Evolutionary conservation across 148 eudicot genomes (phyloP).

Genomic region (Nyssa sinensis): DNA sequence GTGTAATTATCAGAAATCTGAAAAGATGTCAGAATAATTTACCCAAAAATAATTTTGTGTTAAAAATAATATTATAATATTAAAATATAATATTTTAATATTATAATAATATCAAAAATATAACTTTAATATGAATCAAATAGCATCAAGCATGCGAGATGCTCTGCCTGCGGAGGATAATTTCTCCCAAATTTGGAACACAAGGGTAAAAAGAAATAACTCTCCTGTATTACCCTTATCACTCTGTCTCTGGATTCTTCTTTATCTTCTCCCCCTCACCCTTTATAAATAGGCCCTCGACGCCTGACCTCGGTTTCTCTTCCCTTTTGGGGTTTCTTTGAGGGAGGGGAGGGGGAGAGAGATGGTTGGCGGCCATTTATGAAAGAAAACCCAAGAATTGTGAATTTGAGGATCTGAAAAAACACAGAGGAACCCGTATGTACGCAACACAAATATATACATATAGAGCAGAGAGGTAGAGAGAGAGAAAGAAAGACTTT

Average conservation of each 20-base stretch:
- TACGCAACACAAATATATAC: neutral
- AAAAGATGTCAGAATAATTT: no score
- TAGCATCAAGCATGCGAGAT: no score
- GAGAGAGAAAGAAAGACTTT: constrained; percentile 7
- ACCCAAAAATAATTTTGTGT: no score
- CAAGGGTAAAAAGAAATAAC: no score
- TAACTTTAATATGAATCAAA: no score
- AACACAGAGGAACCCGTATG: neutral
- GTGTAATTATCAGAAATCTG: no score
- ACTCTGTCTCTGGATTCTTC: neutral
- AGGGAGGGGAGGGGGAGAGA: constrained; percentile 14
- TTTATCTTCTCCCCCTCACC: neutral
- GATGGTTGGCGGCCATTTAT: constrained; percentile 5
- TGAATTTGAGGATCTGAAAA: constrained; percentile 27
- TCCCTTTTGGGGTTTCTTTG: constrained; percentile 26
- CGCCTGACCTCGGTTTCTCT: neutral
- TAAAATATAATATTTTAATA: no score
- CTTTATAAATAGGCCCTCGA: constrained; percentile 22
- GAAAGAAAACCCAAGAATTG: constrained; percentile 21
- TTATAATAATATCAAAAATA: no score
- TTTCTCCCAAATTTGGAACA: no score
- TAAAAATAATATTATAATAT: no score
- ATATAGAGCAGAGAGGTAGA: constrained; percentile 17
- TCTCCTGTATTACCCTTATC: no score
- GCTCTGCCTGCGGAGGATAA: no score